Evolutionary conservation across 106 monocot genomes (phyloP), one percentile per base, ranked within the genome.

Genomic region (Gastrodia elata): DNA sequence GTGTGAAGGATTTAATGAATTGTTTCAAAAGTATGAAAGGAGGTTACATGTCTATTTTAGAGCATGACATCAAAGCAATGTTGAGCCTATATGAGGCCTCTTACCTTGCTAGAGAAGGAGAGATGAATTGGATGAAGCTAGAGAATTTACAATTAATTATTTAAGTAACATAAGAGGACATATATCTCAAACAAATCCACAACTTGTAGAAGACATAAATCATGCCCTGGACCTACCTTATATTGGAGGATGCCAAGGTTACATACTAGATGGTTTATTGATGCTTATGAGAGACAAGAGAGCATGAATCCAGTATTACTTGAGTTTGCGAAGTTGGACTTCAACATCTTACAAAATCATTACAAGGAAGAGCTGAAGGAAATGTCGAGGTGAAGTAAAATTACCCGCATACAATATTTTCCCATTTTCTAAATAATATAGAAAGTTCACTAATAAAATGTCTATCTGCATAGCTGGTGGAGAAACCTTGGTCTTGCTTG

Each of bases 401-500:
- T 2, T 48, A 2, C 8, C 11, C 2, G 2, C 2, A 48, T 18
- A 14, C 7, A 48, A 14, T 48, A 48, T 48, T 14, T 48, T 14
- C 16, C 4, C 20, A 52, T 18, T 18, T 52, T 8, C 43, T 3
- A 11, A 3, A 11, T 44, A 11, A 11, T 44, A 43, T 8, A 8
- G 4, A 52, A 20, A 40, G 7, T 48, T 2, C 16, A 16, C 48
- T 48, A 11, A 16, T 48, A 48, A 48, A 48, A 48, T 59, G 7
- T 1, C 28, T 59, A 59, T 14, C 27, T 25, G 14, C 2, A 26
- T 73, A 86, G 90, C 75, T 90, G 90, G 90, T 84, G 90, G 84
- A 73, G 8, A 9, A 38, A 86, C 32, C 24, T 78, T 0, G 79
- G 58, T 2, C 59, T 86, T 26, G 28, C 28, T 28, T 64, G 27